phyloP scores from a whole-genome alignment of 495 filamentous ascomycete species.

The Amorphotheca resinae region DNA sequence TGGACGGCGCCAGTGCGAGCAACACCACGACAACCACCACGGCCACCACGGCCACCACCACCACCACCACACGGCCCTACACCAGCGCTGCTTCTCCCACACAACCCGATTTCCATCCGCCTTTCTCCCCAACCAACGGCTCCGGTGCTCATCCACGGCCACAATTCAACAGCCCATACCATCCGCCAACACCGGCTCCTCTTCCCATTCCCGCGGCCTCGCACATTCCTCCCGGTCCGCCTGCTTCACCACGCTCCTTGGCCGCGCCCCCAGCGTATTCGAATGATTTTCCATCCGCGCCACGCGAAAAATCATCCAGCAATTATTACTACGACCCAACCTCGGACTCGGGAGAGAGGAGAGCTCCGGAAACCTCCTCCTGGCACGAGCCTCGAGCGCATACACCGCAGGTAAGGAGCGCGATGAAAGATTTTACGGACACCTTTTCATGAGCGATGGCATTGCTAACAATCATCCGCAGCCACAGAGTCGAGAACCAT shows the following conservation, averaged over 20 bases:
- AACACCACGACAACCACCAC: neutral
- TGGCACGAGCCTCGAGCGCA: slow-evolving; percentile 25
- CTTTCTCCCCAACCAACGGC: slow-evolving; percentile 17
- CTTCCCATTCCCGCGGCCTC: slow-evolving; percentile 13
- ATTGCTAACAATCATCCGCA: slow-evolving; percentile 29
- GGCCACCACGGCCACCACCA: neutral
- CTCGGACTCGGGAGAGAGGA: slow-evolving; percentile 36
- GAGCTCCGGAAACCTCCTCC: slow-evolving; percentile 29
- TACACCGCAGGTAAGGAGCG: slow-evolving; percentile 28
- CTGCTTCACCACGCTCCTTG: slow-evolving; percentile 13
- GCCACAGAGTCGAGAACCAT: slow-evolving; percentile 32
- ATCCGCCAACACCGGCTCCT: slow-evolving; percentile 13
- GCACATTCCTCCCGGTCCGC: slow-evolving; percentile 15
- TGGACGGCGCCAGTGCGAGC: neutral
- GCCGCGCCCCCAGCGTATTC: slow-evolving; percentile 11
- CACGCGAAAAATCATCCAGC: slow-evolving; percentile 34
- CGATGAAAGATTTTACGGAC: slow-evolving; percentile 28
- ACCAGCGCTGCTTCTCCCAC: slow-evolving; percentile 9
- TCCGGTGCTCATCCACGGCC: slow-evolving; percentile 19
- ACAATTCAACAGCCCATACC: slow-evolving; percentile 18
- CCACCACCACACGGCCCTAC: neutral
- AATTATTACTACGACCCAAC: slow-evolving; percentile 49
- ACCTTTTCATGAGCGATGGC: slow-evolving; percentile 27
- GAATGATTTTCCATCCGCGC: slow-evolving; percentile 12
- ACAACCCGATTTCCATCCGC: slow-evolving; percentile 14